These are phyloP conservation scores for Asclepias syriaca DNA, from an alignment of 257 asterid species.

Conservation along the genomic window DNA sequence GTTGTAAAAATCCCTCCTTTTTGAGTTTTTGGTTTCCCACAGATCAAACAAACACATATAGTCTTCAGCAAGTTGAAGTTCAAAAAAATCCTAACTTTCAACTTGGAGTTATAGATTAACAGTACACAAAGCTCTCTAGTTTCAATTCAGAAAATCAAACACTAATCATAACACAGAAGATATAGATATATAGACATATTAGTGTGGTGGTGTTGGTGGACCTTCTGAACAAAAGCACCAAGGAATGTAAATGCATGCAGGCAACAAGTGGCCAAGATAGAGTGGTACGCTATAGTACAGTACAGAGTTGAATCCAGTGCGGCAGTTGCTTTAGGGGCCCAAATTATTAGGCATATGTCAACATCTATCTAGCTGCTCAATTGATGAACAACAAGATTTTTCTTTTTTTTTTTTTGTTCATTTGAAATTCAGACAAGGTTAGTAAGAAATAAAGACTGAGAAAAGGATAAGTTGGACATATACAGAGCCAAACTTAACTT, in stretches of 20 bases:
- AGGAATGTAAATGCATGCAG: background rate
- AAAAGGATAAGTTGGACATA: background rate
- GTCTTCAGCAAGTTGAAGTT: too few relatives aligned
- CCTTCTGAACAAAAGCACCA: background rate
- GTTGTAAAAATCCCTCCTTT: background rate
- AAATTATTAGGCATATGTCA: background rate
- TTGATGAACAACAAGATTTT: background rate
- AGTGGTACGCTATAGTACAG: background rate
- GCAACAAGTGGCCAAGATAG: constrained; percentile 4
- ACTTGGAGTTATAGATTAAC: too few relatives aligned
- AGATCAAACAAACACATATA: too few relatives aligned
- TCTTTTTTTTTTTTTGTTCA: background rate
- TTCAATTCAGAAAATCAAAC: too few relatives aligned
- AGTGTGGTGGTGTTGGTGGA: background rate
- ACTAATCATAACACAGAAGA: background rate
- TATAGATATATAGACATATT: background rate
- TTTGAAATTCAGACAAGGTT: background rate
- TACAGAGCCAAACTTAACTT: background rate
- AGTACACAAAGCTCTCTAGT: too few relatives aligned
- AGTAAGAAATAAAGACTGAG: background rate
- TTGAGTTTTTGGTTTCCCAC: too few relatives aligned
- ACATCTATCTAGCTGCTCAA: background rate
- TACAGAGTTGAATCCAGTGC: background rate
- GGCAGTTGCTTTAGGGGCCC: constrained; percentile 3
- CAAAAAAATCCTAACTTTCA: too few relatives aligned